Evolutionary conservation across 768 basidiomycete genomes (phyloP), one percentile per base, ranked within the genome.

Genomic region (Rhizopogon vulgaris): DNA sequence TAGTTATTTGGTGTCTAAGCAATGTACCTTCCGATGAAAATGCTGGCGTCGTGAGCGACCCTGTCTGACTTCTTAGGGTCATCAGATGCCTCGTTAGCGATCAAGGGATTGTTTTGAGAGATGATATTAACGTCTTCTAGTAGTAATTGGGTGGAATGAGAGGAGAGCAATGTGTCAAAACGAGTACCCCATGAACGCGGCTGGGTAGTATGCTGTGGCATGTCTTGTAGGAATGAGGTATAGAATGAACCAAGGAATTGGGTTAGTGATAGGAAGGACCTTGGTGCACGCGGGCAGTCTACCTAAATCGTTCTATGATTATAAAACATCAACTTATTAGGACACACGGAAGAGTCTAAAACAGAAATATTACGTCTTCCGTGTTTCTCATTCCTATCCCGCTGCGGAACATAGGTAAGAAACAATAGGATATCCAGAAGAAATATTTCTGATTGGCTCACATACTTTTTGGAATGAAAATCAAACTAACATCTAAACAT

Each of bases 21-120:
- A 51, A 58, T 63, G 4, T 60, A 87, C 89, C 88, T 90, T 66
- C 90, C 90, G 54, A 91, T 84, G 66, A 92, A 92, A 59, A 92
- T 77, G 60, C 87, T 90, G 38, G 87, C 82, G 57, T 90, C 84
- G 63, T 89, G 85, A 51, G 80, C 77, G 62, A 78, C 72, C 60
- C 74, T 80, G 41, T 82, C 66, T 47, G 51, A 15, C 70, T 72
- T 56, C 61, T 74, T 58, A 39, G 57, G 65, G 38, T 60, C 66
- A 32, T 65, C 57, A n/a, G 14, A 46, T 14, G 30, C 14, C 30
- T 32, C 30, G n/a, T 46, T 46, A 6, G 15, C 9, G 1, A 52
- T 55, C 30, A 32, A 56, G 41, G 52, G 32, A 46, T 45, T 57
- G 28, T 27, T 41, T 30, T 58, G 55, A 43, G 27, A 40, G 30